Conservation (phyloP, 768 basidiomycete species). For the Leccinum subgranulosum region DNA sequence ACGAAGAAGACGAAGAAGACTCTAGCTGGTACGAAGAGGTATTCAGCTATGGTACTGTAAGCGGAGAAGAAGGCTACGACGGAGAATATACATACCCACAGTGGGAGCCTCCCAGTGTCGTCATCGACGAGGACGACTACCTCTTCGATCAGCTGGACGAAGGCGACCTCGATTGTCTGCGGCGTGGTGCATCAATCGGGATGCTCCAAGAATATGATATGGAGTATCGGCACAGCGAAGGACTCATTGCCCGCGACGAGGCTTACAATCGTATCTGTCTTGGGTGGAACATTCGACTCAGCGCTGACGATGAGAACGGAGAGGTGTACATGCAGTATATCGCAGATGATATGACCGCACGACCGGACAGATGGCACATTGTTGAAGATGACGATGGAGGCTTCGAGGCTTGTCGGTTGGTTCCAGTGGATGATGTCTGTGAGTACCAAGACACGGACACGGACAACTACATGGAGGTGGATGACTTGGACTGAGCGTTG, state of each 20-base stretch:
- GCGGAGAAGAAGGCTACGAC: slow-evolving; percentile 36
- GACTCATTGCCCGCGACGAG: slow-evolving; percentile 46
- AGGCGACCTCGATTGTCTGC: slow-evolving; percentile 43
- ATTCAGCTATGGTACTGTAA: slow-evolving; percentile 34
- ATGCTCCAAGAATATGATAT: slow-evolving; percentile 59
- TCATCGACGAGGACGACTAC: slow-evolving; percentile 35
- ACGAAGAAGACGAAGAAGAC: slow-evolving; percentile 31
- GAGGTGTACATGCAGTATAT: slow-evolving; percentile 40
- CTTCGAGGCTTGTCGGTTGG: slow-evolving; percentile 41
- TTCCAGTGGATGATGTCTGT: slow-evolving; percentile 32
- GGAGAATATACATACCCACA: slow-evolving; percentile 43
- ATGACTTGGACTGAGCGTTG: slow-evolving; percentile 11
- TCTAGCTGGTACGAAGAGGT: slow-evolving; percentile 32
- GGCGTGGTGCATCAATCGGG: slow-evolving; percentile 54
- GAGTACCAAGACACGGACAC: slow-evolving; percentile 39
- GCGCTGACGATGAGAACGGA: slow-evolving; percentile 39
- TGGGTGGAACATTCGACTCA: slow-evolving; percentile 65
- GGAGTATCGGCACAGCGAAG: slow-evolving; percentile 51
- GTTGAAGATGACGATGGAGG: slow-evolving; percentile 37
- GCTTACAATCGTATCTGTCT: slow-evolving; percentile 50
- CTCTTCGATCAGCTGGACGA: slow-evolving; percentile 33
- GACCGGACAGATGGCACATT: slow-evolving; percentile 44
- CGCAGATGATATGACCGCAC: slow-evolving; percentile 37
- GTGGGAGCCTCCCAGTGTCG: slow-evolving; percentile 57
- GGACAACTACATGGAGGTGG: slow-evolving; percentile 36